Evolutionary conservation across 179 eudicot genomes (phyloP).

Genomic region (Silene vulgaris): DNA sequence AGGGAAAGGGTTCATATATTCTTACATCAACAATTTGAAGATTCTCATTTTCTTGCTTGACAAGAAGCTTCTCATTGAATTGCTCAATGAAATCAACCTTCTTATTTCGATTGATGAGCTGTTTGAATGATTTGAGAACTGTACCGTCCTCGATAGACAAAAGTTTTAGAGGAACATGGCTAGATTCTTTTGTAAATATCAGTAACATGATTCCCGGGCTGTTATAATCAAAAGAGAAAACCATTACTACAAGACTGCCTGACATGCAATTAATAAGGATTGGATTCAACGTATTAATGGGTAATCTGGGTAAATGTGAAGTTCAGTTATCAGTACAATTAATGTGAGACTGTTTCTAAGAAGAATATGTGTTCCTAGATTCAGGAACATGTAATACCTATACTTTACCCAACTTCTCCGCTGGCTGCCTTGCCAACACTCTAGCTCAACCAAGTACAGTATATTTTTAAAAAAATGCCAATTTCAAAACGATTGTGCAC

Average conservation of each 20-base stretch:
- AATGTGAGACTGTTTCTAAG: too few relatives aligned
- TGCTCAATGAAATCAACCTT: conserved; percentile 97
- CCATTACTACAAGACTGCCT: neutral
- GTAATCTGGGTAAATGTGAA: too few relatives aligned
- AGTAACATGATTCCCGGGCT: conserved; percentile 93
- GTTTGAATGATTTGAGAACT: conserved; percentile 86
- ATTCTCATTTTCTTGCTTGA: conserved; percentile 94
- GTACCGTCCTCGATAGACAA: conserved; percentile 96
- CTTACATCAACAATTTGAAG: conserved; percentile 94
- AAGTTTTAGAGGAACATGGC: conserved; percentile 88
- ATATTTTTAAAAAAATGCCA: too few relatives aligned
- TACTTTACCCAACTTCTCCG: too few relatives aligned
- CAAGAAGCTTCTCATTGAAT: conserved; percentile 95
- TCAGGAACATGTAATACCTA: too few relatives aligned
- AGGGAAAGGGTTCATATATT: neutral
- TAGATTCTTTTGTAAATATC: conserved; percentile 59
- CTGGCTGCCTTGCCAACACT: too few relatives aligned
- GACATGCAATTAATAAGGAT: too few relatives aligned
- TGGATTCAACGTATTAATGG: too few relatives aligned
- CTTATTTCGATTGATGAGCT: conserved; percentile 82
- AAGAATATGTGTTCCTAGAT: too few relatives aligned
- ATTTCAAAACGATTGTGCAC: too few relatives aligned
- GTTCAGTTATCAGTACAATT: too few relatives aligned
- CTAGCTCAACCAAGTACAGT: too few relatives aligned
- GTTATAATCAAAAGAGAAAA: conserved; percentile 19